Conservation (phyloP, 2,329 filamentous ascomycete species). For the Calycina marina region DNA sequence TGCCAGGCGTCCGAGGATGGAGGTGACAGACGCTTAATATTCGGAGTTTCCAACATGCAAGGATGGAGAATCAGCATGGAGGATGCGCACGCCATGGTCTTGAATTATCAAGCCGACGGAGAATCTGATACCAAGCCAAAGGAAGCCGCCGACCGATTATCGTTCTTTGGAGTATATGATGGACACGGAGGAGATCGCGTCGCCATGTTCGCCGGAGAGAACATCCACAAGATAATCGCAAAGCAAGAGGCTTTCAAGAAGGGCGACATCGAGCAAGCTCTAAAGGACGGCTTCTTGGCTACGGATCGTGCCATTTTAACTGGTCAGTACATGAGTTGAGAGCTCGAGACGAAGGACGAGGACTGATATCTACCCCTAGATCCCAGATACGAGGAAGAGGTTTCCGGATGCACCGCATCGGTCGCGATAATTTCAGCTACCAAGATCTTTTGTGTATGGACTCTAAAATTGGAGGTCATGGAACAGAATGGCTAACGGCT, state of each 20-base stretch:
- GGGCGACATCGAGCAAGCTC: slow-evolving; percentile 82
- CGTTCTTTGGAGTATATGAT: slow-evolving; percentile 97
- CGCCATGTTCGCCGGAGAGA: slow-evolving; percentile 78
- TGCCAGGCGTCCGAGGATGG: slow-evolving; percentile 71
- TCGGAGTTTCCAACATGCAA: slow-evolving; percentile 96
- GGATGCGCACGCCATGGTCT: slow-evolving; percentile 79
- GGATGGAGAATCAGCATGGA: slow-evolving; percentile 99
- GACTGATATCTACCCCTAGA: slow-evolving; percentile 42
- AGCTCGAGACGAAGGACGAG: neutral
- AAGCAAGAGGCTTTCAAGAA: slow-evolving; percentile 90
- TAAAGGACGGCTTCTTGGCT: slow-evolving; percentile 94
- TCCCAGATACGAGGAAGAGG: slow-evolving; percentile 92
- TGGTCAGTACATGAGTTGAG: slow-evolving; percentile 42
- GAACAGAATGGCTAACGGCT: slow-evolving; percentile 15
- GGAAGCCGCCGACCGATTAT: slow-evolving; percentile 56
- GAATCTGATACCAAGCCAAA: slow-evolving; percentile 37
- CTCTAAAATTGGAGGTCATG: slow-evolving; percentile 5
- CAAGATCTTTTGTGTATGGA: slow-evolving; percentile 88
- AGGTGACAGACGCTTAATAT: slow-evolving; percentile 84
- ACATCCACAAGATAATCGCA: slow-evolving; percentile 85
- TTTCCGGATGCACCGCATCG: slow-evolving; percentile 93
- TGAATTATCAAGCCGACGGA: slow-evolving; percentile 61
- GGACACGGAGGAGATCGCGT: slow-evolving; percentile 97
- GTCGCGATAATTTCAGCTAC: slow-evolving; percentile 78
- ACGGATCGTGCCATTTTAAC: slow-evolving; percentile 92